Percentiles rank a stretch among this genome's conserved stretches.
These are phyloP conservation scores for Lepiota venenata DNA, from an alignment of 768 basidiomycete species.

Conservation along the genomic window DNA sequence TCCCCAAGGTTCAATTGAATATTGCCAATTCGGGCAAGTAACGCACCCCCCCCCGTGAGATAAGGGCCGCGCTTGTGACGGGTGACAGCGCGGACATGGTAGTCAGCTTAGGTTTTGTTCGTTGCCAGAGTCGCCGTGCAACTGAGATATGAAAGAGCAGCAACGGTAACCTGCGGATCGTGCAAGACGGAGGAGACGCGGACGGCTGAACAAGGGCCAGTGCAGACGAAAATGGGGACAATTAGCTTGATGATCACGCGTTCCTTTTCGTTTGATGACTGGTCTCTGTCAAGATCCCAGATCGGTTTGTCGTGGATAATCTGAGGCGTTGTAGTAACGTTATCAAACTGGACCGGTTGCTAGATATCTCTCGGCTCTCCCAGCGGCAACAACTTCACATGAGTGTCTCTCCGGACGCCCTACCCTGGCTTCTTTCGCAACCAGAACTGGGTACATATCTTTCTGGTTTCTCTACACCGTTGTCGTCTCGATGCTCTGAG, in stretches of 20 bases:
- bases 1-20: background rate
- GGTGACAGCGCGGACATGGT: background rate
- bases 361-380: slow-evolving; percentile 8
- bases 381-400: slow-evolving; percentile 12
- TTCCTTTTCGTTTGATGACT: slow-evolving; percentile 4
- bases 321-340: slow-evolving; percentile 5
- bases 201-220: background rate
- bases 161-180: slow-evolving; percentile 4
- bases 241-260: slow-evolving; percentile 7
- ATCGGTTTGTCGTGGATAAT: slow-evolving; percentile 8
- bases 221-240: slow-evolving; percentile 1
- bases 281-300: slow-evolving; percentile 7
- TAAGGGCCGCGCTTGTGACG: background rate
- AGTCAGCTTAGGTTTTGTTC: slow-evolving; percentile 2
- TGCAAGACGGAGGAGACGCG: background rate
- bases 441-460: slow-evolving; percentile 20
- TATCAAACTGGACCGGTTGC: slow-evolving; percentile 10
- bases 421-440: slow-evolving; percentile 22
- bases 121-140: slow-evolving; percentile 8
- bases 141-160: background rate
- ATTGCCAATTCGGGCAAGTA: background rate
- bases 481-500: slow-evolving; percentile 39
- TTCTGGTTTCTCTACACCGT: slow-evolving; percentile 13
- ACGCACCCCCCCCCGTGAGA: background rate
- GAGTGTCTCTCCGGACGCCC: slow-evolving; percentile 11